These are phyloP conservation scores for Irpex sp. DNA, from an alignment of 1,284 basidiomycete genomes.

Conservation along the genomic window DNA sequence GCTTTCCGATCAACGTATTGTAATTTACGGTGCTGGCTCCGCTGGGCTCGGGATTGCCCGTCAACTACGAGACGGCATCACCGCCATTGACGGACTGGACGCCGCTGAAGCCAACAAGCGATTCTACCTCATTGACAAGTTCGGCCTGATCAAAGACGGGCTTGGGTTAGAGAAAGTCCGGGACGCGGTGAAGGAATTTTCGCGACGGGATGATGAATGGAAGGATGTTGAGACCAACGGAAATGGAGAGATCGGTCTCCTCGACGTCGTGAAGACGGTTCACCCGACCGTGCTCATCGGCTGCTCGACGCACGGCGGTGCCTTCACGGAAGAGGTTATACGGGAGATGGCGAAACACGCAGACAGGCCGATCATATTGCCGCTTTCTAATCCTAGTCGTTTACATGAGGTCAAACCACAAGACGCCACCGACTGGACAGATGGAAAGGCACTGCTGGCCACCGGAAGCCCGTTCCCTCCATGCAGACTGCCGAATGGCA, in stretches of 20 bases:
- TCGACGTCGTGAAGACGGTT: conserved; percentile 68
- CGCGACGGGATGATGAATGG: conserved; percentile 53
- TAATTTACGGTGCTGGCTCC: conserved; percentile 80
- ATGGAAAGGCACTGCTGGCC: conserved; percentile 72
- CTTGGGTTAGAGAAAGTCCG: conserved; percentile 46
- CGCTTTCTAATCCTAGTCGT: conserved; percentile 78
- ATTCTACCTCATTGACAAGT: conserved; percentile 69
- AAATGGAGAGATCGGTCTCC: conserved; percentile 44
- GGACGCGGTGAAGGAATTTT: conserved; percentile 50
- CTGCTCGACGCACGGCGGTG: conserved; percentile 74
- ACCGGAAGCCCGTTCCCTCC: conserved; percentile 82
- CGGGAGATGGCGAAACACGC: conserved; percentile 65
- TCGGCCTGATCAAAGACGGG: conserved; percentile 52
- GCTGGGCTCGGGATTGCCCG: conserved; percentile 78
- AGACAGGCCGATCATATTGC: conserved; percentile 78
- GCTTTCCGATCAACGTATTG: conserved; percentile 71
- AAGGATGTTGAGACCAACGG: conserved; percentile 36
- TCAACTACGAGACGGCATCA: conserved; percentile 75
- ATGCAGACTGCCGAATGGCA: conserved; percentile 64
- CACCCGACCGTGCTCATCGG: conserved; percentile 78
- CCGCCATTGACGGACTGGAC: conserved; percentile 54
- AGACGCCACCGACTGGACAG: conserved; percentile 73
- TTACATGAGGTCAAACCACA: conserved; percentile 75
- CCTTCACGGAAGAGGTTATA: conserved; percentile 79
- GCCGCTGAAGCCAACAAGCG: conserved; percentile 54